These are phyloP conservation scores for Apostasia shenzhenica DNA, from an alignment of 106 monocot species.

Conservation along the genomic window DNA sequence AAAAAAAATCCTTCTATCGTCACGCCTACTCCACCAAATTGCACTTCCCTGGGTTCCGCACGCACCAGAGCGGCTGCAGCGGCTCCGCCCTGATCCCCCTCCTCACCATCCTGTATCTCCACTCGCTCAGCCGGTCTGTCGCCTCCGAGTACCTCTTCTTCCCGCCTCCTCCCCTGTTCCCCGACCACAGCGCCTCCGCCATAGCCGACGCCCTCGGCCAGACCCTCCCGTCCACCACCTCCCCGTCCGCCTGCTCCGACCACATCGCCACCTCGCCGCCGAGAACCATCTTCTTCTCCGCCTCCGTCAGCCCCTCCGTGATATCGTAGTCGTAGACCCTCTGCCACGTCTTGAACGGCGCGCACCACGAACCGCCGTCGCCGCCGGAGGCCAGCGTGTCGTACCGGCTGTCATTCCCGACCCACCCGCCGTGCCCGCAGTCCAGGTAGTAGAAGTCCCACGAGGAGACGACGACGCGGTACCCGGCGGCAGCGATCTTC, in stretches of 20 bases:
- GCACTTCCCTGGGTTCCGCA: conserved; percentile 58
- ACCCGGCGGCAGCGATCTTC: conserved; percentile 50
- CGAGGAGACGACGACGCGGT: conserved; percentile 77
- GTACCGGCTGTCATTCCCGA: conserved; percentile 86
- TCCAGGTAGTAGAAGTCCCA: conserved; percentile 87
- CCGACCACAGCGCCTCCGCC: conserved; percentile 86
- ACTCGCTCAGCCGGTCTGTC: conserved; percentile 72
- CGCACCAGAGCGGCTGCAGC: conserved; percentile 88
- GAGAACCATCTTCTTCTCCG: conserved; percentile 59
- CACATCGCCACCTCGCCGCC: conserved; percentile 98
- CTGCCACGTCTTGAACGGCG: conserved; percentile 90
- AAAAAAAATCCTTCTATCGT: no score
- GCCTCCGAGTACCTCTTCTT: conserved; percentile 73
- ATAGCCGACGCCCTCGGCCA: conserved; percentile 85
- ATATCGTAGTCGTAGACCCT: conserved; percentile 87
- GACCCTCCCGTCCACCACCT: conserved; percentile 58
- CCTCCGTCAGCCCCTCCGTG: conserved; percentile 49
- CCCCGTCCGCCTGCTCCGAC: conserved; percentile 77
- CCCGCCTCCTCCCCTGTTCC: conserved; percentile 51
- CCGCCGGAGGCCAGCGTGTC: conserved; percentile 33
- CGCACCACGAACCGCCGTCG: conserved; percentile 80
- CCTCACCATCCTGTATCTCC: conserved; percentile 73
- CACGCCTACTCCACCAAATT: conserved; percentile 38
- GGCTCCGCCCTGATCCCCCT: conserved; percentile 77
- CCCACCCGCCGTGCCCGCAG: conserved; percentile 88